Conservation (phyloP, 371 early-diverging fungal genomes). For the Thermomucor indicae-seudaticae region DNA sequence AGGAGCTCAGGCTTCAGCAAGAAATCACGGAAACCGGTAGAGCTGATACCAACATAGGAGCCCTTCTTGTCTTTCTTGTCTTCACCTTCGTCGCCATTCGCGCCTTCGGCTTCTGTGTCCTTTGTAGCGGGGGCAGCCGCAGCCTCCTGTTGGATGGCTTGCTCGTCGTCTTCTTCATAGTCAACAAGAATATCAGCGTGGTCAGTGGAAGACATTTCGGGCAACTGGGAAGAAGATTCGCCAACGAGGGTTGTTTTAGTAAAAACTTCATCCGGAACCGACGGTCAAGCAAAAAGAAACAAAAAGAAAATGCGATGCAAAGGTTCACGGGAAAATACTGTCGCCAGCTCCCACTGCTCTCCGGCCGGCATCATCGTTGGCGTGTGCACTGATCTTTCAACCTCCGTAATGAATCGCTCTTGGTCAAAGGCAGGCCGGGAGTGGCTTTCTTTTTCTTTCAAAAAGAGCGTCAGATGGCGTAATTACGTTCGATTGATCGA, state of each 20-base stretch:
- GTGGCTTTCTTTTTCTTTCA: not conserved
- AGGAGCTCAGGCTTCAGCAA: slow-evolving; percentile 93
- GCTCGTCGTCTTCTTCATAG: slow-evolving; percentile 90
- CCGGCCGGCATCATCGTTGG: not conserved
- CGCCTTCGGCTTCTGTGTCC: slow-evolving; percentile 15
- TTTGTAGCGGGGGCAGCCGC: slow-evolving; percentile 15
- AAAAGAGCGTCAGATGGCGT: not conserved
- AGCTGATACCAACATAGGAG: slow-evolving; percentile 95
- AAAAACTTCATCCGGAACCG: no score
- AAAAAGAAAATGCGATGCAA: not conserved
- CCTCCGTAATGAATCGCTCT: not conserved
- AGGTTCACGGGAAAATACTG: not conserved
- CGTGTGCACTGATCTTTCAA: not conserved
- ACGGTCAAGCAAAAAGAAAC: not conserved
- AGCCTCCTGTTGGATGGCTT: slow-evolving; percentile 47
- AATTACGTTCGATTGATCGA: not conserved
- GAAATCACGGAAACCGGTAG: slow-evolving; percentile 98
- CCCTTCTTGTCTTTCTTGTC: slow-evolving; percentile 90
- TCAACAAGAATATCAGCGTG: slow-evolving; percentile 92
- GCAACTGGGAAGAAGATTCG: not conserved
- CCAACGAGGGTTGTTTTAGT: slow-evolving; percentile 4
- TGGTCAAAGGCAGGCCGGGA: not conserved
- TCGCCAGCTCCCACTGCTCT: not conserved
- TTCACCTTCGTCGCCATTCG: slow-evolving; percentile 28
- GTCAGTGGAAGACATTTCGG: slow-evolving; percentile 53